Evolutionary conservation across 805 yeast species (phyloP).

Genomic region (Candida tammaniensis): DNA sequence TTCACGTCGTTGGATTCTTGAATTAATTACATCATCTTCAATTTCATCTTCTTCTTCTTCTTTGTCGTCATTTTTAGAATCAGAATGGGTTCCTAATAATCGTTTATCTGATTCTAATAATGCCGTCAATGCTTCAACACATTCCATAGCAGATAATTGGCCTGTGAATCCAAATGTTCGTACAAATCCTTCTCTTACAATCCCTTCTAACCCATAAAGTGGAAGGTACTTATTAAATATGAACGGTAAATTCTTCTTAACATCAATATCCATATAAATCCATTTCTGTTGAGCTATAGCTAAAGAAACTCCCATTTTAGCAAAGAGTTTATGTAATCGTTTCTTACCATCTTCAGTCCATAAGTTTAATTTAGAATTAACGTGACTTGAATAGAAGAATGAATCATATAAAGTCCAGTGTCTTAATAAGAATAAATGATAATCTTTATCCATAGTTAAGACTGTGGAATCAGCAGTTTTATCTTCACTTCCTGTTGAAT

Average conservation of each 20-base stretch:
- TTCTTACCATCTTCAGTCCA: slow-evolving; percentile 94
- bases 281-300: slow-evolving; percentile 88
- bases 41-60: slow-evolving; percentile 19
- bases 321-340: slow-evolving; percentile 84
- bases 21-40: slow-evolving; percentile 19
- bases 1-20: slow-evolving; percentile 42
- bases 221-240: slow-evolving; percentile 71
- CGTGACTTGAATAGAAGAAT: slow-evolving; percentile 85
- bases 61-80: slow-evolving; percentile 15
- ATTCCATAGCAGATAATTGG: slow-evolving; percentile 85
- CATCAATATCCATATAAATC: slow-evolving; percentile 80
- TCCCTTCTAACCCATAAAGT: slow-evolving; percentile 75
- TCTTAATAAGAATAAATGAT: slow-evolving; percentile 77
- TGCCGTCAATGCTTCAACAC: slow-evolving; percentile 85
- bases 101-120: slow-evolving; percentile 64
- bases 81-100: slow-evolving; percentile 16
- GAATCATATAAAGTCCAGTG: slow-evolving; percentile 94
- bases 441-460: slow-evolving; percentile 75
- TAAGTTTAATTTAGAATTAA: slow-evolving; percentile 78
- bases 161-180: slow-evolving; percentile 88
- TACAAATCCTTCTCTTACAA: slow-evolving; percentile 82
- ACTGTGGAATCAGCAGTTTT: slow-evolving; percentile 42
- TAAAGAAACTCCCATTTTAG: slow-evolving; percentile 92
- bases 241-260: slow-evolving; percentile 69
- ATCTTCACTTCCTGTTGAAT: slow-evolving; percentile 15